Base-by-base conservation (phyloP, 1,284 basidiomycete genomes). In the Pseudozyma sp. region DNA sequence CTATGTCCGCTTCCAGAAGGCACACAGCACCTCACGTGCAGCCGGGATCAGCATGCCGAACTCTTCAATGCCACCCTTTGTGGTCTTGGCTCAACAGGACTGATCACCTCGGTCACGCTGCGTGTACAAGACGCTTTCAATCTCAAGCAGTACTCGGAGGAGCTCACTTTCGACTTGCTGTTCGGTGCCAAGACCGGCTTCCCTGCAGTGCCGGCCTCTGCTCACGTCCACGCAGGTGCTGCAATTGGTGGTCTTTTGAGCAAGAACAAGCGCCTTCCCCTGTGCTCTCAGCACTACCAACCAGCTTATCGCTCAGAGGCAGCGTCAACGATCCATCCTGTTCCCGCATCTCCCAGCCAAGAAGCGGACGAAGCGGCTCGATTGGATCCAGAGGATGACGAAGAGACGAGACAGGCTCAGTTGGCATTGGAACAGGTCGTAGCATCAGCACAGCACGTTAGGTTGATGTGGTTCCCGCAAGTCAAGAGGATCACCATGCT, bases 391-490 rank as follows among this genome's bases (percentile, higher is more conserved):
- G 76, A 76, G 39, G 68, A 71, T n/a, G 79, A 81, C 44, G 64
- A 76, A 25, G 81, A 65, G 52, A 83, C 79, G 83, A 64, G 84
- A 84, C 72, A 70, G 72, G 79, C 81, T 86, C 95, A 78, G 90
- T 89, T 40, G 83, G 85, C 53, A 88, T 89, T 51, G 51, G 81
- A 83, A 34, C 51, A 53, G 11, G 69, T 84, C 1, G 78, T 78
- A 7, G 53, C 60, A n/a, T 77, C 74, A 18, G 90, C 92, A 0
- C 90, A 98, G 86, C 94, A 97, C 85, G 92, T 93, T 25, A 89
- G 94, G n/a, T 88, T 95, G 35, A 95, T 93, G 92, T 99, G 95
- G 95, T 97, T 92, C 86, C 94, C 95, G 1, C 91, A 92, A 63
- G 89, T 91, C 18, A 90, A 91, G 68, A 87, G 87, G 40, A 88